Evolutionary conservation across 805 yeast genomes (phyloP), one percentile per base, ranked within the genome.

Genomic region (Pichia paraexigua): DNA sequence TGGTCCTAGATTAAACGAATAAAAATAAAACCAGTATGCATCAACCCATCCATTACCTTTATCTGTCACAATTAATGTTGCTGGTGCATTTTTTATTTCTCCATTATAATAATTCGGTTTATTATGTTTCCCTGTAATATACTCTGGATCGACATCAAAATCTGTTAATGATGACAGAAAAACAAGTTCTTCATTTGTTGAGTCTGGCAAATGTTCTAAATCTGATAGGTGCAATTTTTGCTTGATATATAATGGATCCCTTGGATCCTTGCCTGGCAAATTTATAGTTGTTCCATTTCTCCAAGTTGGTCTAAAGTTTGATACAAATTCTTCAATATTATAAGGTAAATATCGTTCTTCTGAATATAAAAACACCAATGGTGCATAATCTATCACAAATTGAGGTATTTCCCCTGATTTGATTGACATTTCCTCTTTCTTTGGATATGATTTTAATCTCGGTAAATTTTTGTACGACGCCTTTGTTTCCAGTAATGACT

Each of bases 41-140:
- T 92, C 99, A 0, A 91, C 86, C 88, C 94, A 83, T 3, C 96
- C 96, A 58, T 89, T 85, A 2, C 96, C 97, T 64, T 90, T 91
- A 62, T 92, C 97, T 0, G 87, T 91, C 1, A 88, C 91, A 24
- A 92, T 76, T 30, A 91, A 66, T 0, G 84, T 76, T 0, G 95
- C 91, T 0, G 97, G 95, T 0, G 95, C 97, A 56, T 82, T 69
- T 49, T 72, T 71, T 25, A 88, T 82, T 50, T 76, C 76, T 0
- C 97, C 97, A 28, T 82, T 80, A 49, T 80, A 76, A 42, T 84
- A 69, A 47, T 79, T 80, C 2, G 97, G 97, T 49, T 74, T 71
- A 60, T 85, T 85, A 22, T 71, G 63, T 25, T 59, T 60, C 0
- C 97, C 97, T 0, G 96, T 84, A 49, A 92, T 74, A 96, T 96